Evolutionary conservation across 768 basidiomycete species (phyloP).

Genomic region (Mycena floridula): DNA sequence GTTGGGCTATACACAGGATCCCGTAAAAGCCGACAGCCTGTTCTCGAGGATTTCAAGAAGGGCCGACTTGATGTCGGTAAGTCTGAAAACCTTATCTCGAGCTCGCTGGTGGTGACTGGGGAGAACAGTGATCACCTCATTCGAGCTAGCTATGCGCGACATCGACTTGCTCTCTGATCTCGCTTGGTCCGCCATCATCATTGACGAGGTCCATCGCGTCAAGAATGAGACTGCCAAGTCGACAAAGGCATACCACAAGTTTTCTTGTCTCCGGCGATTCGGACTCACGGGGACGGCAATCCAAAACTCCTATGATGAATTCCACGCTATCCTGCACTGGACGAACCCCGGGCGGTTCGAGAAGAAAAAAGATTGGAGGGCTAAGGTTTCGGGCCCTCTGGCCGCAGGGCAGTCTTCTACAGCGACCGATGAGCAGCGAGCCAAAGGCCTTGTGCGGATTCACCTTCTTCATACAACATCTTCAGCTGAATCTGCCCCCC

Average conservation of each 20-base stretch:
- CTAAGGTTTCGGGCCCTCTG: constrained; percentile 63
- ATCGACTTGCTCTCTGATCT: constrained; percentile 65
- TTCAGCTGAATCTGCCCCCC: constrained; percentile 2
- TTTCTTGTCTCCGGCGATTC: constrained; percentile 63
- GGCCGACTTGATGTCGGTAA: constrained; percentile 81
- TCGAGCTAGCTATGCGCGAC: constrained; percentile 67
- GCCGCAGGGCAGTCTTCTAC: constrained; percentile 60
- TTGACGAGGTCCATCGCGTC: constrained; percentile 88
- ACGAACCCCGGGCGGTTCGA: constrained; percentile 81
- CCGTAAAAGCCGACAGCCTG: constrained; percentile 43
- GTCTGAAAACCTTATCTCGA: constrained; percentile 19
- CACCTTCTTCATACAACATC: not conserved
- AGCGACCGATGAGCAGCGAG: constrained; percentile 57
- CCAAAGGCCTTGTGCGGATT: constrained; percentile 41
- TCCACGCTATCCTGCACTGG: constrained; percentile 93
- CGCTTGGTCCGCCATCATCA: constrained; percentile 66
- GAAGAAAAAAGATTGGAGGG: constrained; percentile 68
- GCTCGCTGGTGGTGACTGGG: not conserved
- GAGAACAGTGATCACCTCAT: constrained; percentile 68
- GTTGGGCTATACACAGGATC: constrained; percentile 63
- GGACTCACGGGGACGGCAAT: constrained; percentile 78
- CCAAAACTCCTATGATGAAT: constrained; percentile 86
- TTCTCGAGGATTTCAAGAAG: constrained; percentile 67
- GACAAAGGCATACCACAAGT: constrained; percentile 64
- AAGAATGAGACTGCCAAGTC: constrained; percentile 73